A percentile compares a stretch with the other conserved stretches of the same genome.
These are phyloP conservation scores for Rhizopus arrhizus DNA, from an alignment of 371 early-diverging fungal genomes.

Conservation along the genomic window DNA sequence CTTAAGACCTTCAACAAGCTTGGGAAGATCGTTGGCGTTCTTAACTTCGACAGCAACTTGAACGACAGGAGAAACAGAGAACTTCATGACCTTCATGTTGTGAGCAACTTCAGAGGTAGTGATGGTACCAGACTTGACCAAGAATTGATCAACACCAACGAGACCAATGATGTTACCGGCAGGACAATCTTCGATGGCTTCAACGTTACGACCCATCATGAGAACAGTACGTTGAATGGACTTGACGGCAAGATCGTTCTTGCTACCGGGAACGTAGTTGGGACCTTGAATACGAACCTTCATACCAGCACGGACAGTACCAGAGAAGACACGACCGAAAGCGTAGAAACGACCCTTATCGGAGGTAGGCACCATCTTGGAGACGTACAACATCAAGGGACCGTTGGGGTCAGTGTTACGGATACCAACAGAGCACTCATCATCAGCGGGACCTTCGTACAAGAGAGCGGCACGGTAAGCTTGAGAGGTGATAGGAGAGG, in stretches of 20 bases:
- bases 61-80: constrained; percentile 99
- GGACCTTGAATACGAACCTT: constrained; percentile 99
- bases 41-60: constrained; percentile 98
- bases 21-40: constrained; percentile 95
- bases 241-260: constrained; percentile 96
- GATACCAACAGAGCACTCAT: constrained; percentile 94
- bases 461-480: constrained; percentile 91
- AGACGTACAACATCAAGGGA: constrained; percentile 99
- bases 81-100: constrained; percentile 99
- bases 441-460: constrained; percentile 99
- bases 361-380: constrained; percentile 99
- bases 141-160: constrained; percentile 99
- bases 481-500: constrained; percentile 96
- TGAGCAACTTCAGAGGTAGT: constrained; percentile 93
- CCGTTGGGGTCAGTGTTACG: constrained; percentile 90
- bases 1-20: constrained; percentile 98
- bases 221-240: constrained; percentile 98
- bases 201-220: constrained; percentile 99
- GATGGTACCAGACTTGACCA: constrained; percentile 99
- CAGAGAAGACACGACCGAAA: constrained; percentile 99
- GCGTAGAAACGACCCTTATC: constrained; percentile 99
- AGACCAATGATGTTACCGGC: constrained; percentile 99
- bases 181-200: constrained; percentile 99
- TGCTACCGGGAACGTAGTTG: constrained; percentile 93
- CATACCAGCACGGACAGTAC: constrained; percentile 96